Base-by-base conservation (phyloP, 1,284 basidiomycete species). In the Papiliotrema fonsecae region DNA sequence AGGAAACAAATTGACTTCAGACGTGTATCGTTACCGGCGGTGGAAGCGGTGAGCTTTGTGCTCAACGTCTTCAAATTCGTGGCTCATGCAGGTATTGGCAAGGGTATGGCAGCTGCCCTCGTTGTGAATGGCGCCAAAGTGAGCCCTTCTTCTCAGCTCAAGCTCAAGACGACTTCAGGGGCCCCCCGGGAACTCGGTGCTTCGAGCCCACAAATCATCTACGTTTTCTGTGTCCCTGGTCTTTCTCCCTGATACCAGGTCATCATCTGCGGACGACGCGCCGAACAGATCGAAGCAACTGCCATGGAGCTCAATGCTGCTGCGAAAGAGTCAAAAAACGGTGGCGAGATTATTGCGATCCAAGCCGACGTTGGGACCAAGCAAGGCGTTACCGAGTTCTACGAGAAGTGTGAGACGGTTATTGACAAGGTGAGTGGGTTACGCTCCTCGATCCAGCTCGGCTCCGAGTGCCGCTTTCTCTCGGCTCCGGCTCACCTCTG, bases 101-200 rank as follows among this genome's bases (percentile, higher is more conserved):
- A 70, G 28, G 72, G 66, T 47, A 71, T 75, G 45, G 62, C 70
- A 1, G 57, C 58, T 14, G 70, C 64, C 18, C 55, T 76, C 34
- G 61, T 68, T 18, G 56, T 68, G 24, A 74, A 73, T 42, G 69
- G 71, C 9, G 73, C 72, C 42, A 69, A 65, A 42, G 72, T 75
- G 19, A 63, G 69, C 57, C 45, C 3, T 11, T 5, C 18, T 13
- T 49, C 5, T n/a, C n/a, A n/a, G n/a, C n/a, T n/a, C n/a, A n/a
- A n/a, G n/a, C n/a, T n/a, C n/a, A n/a, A n/a, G n/a, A n/a, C n/a
- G n/a, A 27, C 26, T 27, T 24, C 27, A 30, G 3, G 28, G 27
- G 18, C 39, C 32, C 45, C 28, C 18, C 19, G n/a, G n/a, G n/a
- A n/a, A n/a, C n/a, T n/a, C n/a, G n/a, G n/a, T n/a, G n/a, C n/a